Conservation (phyloP, 805 yeast species). For the Kuraishia hungarica region DNA sequence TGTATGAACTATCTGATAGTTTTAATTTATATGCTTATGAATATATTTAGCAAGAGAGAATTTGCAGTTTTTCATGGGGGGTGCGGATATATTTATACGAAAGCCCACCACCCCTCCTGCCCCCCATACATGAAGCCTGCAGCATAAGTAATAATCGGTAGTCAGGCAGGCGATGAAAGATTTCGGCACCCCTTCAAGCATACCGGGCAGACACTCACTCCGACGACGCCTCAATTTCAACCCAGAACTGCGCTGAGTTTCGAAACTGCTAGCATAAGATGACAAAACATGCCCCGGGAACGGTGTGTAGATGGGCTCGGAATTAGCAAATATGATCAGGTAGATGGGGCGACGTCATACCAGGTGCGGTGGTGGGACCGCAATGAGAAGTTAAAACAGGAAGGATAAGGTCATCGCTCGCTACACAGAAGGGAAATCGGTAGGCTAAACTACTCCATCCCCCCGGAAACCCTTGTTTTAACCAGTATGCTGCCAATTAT, state of each 20-base stretch:
- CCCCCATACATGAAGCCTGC: too few relatives aligned
- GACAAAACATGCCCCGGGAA: not conserved
- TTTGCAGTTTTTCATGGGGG: not conserved
- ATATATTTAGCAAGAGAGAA: not conserved
- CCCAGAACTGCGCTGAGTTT: not conserved
- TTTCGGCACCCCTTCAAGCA: not conserved
- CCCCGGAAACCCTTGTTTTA: not conserved
- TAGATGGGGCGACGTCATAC: not conserved
- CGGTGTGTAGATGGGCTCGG: not conserved
- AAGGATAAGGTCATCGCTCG: not conserved
- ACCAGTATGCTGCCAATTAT: not conserved
- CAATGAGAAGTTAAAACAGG: not conserved
- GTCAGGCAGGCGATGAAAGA: not conserved
- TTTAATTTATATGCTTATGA: too few relatives aligned
- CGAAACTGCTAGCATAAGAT: not conserved
- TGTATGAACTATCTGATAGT: not conserved
- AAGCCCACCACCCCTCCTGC: too few relatives aligned
- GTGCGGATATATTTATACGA: not conserved
- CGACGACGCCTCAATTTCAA: not conserved
- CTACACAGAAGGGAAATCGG: not conserved
- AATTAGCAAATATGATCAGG: not conserved
- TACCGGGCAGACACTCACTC: not conserved
- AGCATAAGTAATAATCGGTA: not conserved
- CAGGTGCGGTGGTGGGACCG: not conserved
- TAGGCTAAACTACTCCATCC: not conserved